Percentiles rank a stretch among this genome's conserved stretches.
Conservation (phyloP, 1,284 basidiomycete genomes). For the Butyriboletus regius region DNA sequence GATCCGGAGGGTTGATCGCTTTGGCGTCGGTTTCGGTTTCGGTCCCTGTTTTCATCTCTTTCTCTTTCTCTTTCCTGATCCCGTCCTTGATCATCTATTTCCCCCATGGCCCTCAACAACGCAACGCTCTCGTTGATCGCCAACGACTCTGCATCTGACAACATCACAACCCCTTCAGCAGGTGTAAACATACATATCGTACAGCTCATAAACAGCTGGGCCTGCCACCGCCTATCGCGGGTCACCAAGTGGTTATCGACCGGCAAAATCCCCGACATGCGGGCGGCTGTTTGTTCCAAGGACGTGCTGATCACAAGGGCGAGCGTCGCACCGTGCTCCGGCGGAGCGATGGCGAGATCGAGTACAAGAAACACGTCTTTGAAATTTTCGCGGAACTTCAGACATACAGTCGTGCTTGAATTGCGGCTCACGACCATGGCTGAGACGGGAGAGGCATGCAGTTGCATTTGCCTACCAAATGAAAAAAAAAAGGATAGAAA, state of each 20-base stretch:
- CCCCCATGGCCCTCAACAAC: conserved; percentile 12
- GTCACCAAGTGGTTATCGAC: conserved; percentile 42
- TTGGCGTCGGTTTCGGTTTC: background rate
- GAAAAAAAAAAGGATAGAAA: no score
- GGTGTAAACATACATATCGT: conserved; percentile 49
- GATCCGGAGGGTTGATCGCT: conserved; percentile 1
- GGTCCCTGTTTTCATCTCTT: background rate
- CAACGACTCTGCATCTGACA: conserved; percentile 4
- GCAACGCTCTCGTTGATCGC: conserved; percentile 14
- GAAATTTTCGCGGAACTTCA: conserved; percentile 17
- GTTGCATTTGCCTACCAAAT: conserved; percentile 21
- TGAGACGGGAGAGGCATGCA: conserved; percentile 7
- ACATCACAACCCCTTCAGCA: background rate
- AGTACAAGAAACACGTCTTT: conserved; percentile 21
- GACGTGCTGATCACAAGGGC: conserved; percentile 28
- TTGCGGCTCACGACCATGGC: conserved; percentile 22
- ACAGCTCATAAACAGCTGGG: conserved; percentile 50
- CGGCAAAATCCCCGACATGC: conserved; percentile 43
- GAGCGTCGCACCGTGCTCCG: background rate
- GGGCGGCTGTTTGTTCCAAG: conserved; percentile 37
- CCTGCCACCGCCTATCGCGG: conserved; percentile 51
- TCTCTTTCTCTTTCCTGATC: background rate
- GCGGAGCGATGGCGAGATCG: conserved; percentile 9
- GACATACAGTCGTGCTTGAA: conserved; percentile 14
- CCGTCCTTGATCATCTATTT: conserved; percentile 3